Percentiles rank a stretch among this genome's conserved stretches.
phyloP scores from a whole-genome alignment of 2,329 filamentous ascomycete species.

The Sarocladium oryzae region DNA sequence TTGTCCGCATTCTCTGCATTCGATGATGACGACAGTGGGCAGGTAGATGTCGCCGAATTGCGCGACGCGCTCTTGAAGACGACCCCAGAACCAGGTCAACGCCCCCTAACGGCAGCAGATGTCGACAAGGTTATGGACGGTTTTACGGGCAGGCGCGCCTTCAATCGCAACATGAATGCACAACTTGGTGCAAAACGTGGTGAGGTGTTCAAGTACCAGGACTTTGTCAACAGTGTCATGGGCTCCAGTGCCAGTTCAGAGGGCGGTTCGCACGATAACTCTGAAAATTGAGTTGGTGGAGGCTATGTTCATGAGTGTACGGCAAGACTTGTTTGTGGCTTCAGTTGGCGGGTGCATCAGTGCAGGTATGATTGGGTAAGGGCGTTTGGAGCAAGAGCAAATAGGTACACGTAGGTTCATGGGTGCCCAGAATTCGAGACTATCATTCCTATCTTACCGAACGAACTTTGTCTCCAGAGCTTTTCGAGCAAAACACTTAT shows the following conservation, averaged over 20 bases:
- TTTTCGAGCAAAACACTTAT: no score
- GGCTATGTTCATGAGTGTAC: no score
- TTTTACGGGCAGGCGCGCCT: constrained; percentile 77
- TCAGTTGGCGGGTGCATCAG: neutral
- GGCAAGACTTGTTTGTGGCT: no score
- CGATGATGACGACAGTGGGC: constrained; percentile 90
- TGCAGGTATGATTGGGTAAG: neutral
- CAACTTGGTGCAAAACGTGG: constrained; percentile 57
- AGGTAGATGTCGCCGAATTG: constrained; percentile 78
- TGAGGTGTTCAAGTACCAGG: constrained; percentile 89
- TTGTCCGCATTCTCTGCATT: constrained; percentile 90
- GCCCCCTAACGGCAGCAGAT: constrained; percentile 60
- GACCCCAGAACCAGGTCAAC: constrained; percentile 65
- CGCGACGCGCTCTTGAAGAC: constrained; percentile 79
- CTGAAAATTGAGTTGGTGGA: constrained; percentile 18
- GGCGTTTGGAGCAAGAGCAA: neutral
- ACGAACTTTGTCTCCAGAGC: no score
- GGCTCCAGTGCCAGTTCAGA: constrained; percentile 42
- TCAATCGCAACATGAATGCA: constrained; percentile 56
- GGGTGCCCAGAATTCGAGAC: no score
- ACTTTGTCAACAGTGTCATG: constrained; percentile 72
- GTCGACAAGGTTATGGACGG: constrained; percentile 83
- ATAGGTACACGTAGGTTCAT: neutral
- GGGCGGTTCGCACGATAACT: constrained; percentile 21
- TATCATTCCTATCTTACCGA: no score